These are phyloP conservation scores for Naganishia kalamii DNA, from an alignment of 768 basidiomycete species.

Conservation along the genomic window DNA sequence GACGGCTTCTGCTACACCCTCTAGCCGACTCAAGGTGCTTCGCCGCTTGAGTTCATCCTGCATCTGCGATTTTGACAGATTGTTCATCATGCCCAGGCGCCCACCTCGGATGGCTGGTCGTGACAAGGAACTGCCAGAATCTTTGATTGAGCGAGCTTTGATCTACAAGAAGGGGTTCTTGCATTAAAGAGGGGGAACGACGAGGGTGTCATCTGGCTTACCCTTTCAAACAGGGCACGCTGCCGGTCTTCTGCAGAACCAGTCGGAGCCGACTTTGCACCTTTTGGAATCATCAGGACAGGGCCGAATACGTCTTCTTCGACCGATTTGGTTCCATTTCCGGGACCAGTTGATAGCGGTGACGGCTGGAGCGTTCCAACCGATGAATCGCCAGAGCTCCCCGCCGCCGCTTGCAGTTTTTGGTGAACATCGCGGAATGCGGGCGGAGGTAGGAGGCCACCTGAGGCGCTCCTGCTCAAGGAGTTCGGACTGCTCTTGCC, in stretches of 20 bases:
- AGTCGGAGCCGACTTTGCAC: conserved; percentile 1
- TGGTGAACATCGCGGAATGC: conserved; percentile 4
- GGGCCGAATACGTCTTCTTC: conserved; percentile 29
- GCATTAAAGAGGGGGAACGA: background rate
- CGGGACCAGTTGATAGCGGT: too few species aligned
- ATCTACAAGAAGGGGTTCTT: conserved; percentile 26
- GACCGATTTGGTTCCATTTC: background rate
- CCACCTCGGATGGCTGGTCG: background rate
- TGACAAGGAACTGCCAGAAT: background rate
- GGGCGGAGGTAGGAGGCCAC: conserved; percentile 7
- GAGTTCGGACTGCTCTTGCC: background rate
- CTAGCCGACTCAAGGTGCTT: conserved; percentile 44
- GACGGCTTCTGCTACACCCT: conserved; percentile 44
- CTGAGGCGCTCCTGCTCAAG: background rate
- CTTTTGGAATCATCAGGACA: conserved; percentile 23
- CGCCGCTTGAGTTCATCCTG: conserved; percentile 44
- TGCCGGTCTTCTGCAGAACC: conserved; percentile 35
- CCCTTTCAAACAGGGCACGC: conserved; percentile 42
- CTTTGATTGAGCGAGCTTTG: conserved; percentile 36
- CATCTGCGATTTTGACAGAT: conserved; percentile 27
- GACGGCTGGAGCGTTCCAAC: too few species aligned
- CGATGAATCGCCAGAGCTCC: background rate
- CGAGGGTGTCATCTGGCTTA: conserved; percentile 20
- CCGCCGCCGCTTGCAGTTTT: background rate
- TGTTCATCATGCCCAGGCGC: conserved; percentile 5